Percentiles rank a stretch among this genome's conserved stretches.
Conservation (phyloP, 2,329 filamentous ascomycete species). For the Hirsutella thompsonii region DNA sequence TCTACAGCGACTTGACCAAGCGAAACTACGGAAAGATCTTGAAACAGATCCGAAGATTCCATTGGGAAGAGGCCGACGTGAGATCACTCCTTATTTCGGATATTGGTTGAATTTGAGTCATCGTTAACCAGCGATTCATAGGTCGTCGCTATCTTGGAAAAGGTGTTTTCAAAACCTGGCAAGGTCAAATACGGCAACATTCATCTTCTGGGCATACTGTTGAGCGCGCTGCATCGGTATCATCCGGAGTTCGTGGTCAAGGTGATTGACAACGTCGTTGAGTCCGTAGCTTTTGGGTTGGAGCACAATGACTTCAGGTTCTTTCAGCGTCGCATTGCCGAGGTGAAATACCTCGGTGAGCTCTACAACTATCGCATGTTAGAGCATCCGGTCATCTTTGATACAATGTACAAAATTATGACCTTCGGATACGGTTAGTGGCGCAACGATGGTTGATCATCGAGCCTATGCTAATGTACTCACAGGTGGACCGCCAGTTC, state of each 20-base stretch:
- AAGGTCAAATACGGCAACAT: conserved; percentile 98
- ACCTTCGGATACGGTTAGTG: conserved; percentile 71
- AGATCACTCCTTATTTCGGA: conserved; percentile 6
- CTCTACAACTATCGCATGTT: conserved; percentile 97
- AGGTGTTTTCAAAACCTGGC: conserved; percentile 88
- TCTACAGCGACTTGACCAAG: conserved; percentile 90
- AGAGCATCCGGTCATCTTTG: conserved; percentile 89
- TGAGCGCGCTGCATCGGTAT: conserved; percentile 80
- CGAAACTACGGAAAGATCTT: conserved; percentile 87
- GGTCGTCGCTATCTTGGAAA: conserved; percentile 68
- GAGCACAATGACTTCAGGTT: conserved; percentile 97
- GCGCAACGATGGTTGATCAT: not conserved
- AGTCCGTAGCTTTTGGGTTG: conserved; percentile 75
- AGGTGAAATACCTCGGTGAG: conserved; percentile 92
- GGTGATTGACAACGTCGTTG: conserved; percentile 85
- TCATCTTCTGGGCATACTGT: conserved; percentile 79
- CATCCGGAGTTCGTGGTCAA: conserved; percentile 82
- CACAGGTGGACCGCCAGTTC: conserved; percentile 63
- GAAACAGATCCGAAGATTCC: conserved; percentile 86
- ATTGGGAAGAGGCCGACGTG: conserved; percentile 90
- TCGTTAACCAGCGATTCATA: conserved; percentile 12
- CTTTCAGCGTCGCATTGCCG: conserved; percentile 86
- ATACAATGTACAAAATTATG: conserved; percentile 86
- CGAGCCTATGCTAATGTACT: conserved; percentile 6
- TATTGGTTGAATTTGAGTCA: no score